Evolutionary conservation across 2,329 filamentous ascomycete genomes (phyloP).

Genomic region (Rasamsonia emersonii): DNA sequence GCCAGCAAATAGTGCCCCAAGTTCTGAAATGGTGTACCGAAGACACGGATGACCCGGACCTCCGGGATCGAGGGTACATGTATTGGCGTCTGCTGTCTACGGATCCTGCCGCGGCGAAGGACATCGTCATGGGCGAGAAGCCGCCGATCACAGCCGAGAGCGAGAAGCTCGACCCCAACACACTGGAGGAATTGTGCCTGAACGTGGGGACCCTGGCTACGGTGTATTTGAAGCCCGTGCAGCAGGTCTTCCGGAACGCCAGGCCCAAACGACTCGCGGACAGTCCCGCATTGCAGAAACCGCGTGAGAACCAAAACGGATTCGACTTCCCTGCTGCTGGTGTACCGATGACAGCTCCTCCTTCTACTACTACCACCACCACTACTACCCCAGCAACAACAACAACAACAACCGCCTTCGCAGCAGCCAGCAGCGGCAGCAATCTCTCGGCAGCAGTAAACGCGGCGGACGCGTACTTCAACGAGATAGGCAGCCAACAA

Average conservation of each 20-base stretch:
- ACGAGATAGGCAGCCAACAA: conserved; percentile 62
- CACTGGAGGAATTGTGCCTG: conserved; percentile 93
- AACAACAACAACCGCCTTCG: conserved; percentile 20
- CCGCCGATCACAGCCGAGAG: conserved; percentile 93
- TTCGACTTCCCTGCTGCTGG: conserved; percentile 20
- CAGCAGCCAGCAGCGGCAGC: conserved; percentile 21
- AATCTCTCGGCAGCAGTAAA: conserved; percentile 64
- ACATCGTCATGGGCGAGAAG: conserved; percentile 95
- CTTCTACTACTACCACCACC: conserved; percentile 39
- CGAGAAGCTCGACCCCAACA: conserved; percentile 82
- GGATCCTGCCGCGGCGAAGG: conserved; percentile 76
- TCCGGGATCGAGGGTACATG: conserved; percentile 95
- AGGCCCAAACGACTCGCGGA: conserved; percentile 70
- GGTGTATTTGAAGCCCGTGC: conserved; percentile 94
- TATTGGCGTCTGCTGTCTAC: conserved; percentile 96
- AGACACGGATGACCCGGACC: conserved; percentile 96
- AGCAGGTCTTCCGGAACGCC: conserved; percentile 89
- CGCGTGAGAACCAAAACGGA: conserved; percentile 41
- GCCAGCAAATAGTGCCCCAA: conserved; percentile 83
- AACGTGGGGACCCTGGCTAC: conserved; percentile 94
- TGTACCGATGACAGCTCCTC: conserved; percentile 11
- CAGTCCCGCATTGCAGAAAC: conserved; percentile 75
- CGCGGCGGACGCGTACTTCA: conserved; percentile 86
- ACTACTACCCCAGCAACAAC: conserved; percentile 19
- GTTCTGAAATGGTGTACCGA: conserved; percentile 98